These are phyloP conservation scores for Sporobolus alterniflorus DNA, from an alignment of 202 grass and related monocot species.

Conservation along the genomic window DNA sequence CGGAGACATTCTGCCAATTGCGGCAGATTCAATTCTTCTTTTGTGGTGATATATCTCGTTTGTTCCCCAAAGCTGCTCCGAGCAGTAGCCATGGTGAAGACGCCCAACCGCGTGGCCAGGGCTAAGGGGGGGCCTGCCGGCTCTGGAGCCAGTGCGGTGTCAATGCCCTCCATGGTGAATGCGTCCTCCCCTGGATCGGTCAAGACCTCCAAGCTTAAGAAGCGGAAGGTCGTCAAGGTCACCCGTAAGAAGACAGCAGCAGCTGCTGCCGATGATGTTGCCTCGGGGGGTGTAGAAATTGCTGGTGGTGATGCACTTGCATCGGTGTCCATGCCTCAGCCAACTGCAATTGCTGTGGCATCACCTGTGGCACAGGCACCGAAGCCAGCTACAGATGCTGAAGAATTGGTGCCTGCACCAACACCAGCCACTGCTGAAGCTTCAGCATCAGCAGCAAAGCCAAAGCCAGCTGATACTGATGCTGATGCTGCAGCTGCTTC, in stretches of 20 bases:
- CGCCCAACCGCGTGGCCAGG: slow-evolving; percentile 11
- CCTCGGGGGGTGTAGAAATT: background rate
- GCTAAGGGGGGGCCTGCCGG: background rate
- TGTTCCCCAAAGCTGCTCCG: slow-evolving; percentile 4
- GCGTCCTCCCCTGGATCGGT: slow-evolving; percentile 26
- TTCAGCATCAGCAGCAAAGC: background rate
- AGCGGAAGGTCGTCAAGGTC: slow-evolving; percentile 10
- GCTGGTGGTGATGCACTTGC: slow-evolving; percentile 23
- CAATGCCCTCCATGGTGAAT: slow-evolving; percentile 1
- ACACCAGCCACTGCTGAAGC: slow-evolving; percentile 27
- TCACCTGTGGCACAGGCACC: slow-evolving; percentile 9
- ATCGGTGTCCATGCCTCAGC: background rate
- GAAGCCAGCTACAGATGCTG: slow-evolving; percentile 22
- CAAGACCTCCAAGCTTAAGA: slow-evolving; percentile 35
- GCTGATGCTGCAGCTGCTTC: slow-evolving; percentile 12
- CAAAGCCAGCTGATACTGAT: slow-evolving; percentile 3
- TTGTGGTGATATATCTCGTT: slow-evolving; percentile 32
- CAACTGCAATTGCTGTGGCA: slow-evolving; percentile 1
- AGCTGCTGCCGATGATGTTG: background rate
- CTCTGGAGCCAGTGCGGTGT: background rate
- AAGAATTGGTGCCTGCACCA: slow-evolving; percentile 13
- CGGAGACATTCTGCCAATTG: background rate
- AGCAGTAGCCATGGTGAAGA: slow-evolving; percentile 45
- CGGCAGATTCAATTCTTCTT: background rate
- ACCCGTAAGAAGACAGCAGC: background rate